Conservation (phyloP, 768 basidiomycete species). For the Phaeolepiota aurea region DNA sequence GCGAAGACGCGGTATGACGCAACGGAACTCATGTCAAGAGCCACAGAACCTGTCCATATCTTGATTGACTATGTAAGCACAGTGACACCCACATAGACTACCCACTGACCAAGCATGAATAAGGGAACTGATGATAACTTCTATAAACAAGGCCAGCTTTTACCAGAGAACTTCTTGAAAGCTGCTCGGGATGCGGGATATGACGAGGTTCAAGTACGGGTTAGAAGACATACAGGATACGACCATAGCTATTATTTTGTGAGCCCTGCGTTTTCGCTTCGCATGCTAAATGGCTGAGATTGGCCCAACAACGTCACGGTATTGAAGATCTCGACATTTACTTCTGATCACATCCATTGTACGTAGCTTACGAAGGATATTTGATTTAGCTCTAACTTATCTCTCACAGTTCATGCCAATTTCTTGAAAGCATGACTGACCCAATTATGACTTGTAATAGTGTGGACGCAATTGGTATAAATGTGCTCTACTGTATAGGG, state of each 20-base stretch:
- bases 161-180: constrained; percentile 82
- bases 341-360: constrained; percentile 86
- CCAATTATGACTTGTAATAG: constrained; percentile 1
- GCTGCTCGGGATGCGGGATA: constrained; percentile 70
- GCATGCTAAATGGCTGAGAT: constrained; percentile 1
- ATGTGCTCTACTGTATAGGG: background rate
- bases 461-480: background rate
- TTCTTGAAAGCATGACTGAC: constrained; percentile 55
- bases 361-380: constrained; percentile 25
- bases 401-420: constrained; percentile 75
- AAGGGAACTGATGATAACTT: constrained; percentile 81
- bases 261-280: constrained; percentile 9
- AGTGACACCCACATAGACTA: too few relatives aligned
- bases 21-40: constrained; percentile 65
- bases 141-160: constrained; percentile 77
- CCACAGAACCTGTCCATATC: constrained; percentile 61
- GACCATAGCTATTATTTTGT: constrained; percentile 90
- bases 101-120: too few relatives aligned
- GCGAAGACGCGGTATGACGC: constrained; percentile 75
- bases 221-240: constrained; percentile 76
- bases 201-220: constrained; percentile 66
- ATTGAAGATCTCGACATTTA: constrained; percentile 82
- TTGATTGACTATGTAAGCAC: constrained; percentile 76
- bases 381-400: too few relatives aligned
- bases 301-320: too few relatives aligned